phyloP scores from a whole-genome alignment of 768 basidiomycete species.

The Phylloporus rhodoxanthus region DNA sequence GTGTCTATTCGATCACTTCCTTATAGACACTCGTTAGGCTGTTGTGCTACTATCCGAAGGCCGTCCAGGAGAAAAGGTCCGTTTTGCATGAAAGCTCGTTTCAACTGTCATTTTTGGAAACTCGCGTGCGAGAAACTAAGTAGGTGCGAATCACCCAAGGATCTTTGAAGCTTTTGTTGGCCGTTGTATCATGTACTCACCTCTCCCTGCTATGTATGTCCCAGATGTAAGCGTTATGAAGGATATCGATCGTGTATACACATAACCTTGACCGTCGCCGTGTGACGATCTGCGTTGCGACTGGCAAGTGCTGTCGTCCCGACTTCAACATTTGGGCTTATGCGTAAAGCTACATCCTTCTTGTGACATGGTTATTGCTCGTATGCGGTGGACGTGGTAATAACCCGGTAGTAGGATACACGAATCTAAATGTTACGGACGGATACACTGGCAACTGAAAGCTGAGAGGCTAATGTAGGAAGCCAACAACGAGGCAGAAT shows the following conservation, averaged over 20 bases:
- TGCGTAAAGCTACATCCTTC: too few relatives aligned
- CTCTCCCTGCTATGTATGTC: background rate
- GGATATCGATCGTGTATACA: background rate
- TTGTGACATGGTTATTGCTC: background rate
- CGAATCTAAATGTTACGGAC: constrained; percentile 14
- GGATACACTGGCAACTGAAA: constrained; percentile 8
- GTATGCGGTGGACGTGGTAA: background rate
- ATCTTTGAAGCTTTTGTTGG: background rate
- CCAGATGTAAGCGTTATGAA: background rate
- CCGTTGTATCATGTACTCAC: background rate
- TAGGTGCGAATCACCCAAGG: background rate
- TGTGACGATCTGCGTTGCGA: background rate
- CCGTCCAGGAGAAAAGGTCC: constrained; percentile 82
- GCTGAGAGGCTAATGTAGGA: constrained; percentile 9
- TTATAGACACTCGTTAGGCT: constrained; percentile 45
- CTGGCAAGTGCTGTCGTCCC: too few relatives aligned
- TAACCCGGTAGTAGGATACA: constrained; percentile 14
- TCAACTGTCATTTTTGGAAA: background rate
- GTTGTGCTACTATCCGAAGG: constrained; percentile 85
- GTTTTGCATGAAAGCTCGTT: constrained; percentile 47
- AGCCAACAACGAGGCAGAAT: constrained; percentile 1
- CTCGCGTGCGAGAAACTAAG: background rate
- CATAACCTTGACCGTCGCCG: background rate
- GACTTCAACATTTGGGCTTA: too few relatives aligned
- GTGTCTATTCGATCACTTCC: constrained; percentile 1